A percentile compares a stretch with the other conserved stretches of the same genome.
These are phyloP conservation scores for Coniochaeta sp. DNA, from an alignment of 2,329 filamentous ascomycete species.

Conservation along the genomic window DNA sequence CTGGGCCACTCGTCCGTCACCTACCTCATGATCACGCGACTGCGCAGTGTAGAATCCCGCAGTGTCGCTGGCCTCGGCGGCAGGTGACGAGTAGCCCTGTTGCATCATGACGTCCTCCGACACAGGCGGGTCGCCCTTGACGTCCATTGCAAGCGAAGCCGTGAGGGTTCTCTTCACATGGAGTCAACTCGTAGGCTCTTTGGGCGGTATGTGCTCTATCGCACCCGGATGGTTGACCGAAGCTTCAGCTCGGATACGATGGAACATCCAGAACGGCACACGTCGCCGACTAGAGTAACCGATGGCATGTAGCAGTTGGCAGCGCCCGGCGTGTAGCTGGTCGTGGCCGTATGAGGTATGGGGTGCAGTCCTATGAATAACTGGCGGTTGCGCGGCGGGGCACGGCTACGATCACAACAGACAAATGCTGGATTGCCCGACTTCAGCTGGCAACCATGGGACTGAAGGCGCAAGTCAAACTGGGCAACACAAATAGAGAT, in stretches of 20 bases:
- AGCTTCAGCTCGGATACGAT: not conserved
- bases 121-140: constrained; percentile 26
- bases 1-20: constrained; percentile 2
- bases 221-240: not conserved
- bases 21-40: constrained; percentile 14
- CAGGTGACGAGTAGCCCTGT: constrained; percentile 36
- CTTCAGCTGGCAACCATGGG: not conserved
- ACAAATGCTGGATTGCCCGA: not conserved
- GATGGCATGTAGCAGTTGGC: not conserved
- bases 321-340: not conserved
- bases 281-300: not conserved
- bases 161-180: not conserved
- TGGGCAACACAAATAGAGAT: not conserved
- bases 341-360: not conserved
- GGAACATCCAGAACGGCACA: not conserved
- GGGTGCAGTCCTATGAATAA: not conserved
- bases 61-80: constrained; percentile 33
- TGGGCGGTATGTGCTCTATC: not conserved
- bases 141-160: constrained; percentile 13
- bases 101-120: constrained; percentile 27
- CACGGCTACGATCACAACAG: not conserved
- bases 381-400: not conserved
- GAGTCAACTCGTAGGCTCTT: not conserved
- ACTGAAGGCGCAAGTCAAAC: not conserved
- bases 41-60: constrained; percentile 36